Conservation (phyloP, 208 protist species). For the Crithidia sp. region DNA sequence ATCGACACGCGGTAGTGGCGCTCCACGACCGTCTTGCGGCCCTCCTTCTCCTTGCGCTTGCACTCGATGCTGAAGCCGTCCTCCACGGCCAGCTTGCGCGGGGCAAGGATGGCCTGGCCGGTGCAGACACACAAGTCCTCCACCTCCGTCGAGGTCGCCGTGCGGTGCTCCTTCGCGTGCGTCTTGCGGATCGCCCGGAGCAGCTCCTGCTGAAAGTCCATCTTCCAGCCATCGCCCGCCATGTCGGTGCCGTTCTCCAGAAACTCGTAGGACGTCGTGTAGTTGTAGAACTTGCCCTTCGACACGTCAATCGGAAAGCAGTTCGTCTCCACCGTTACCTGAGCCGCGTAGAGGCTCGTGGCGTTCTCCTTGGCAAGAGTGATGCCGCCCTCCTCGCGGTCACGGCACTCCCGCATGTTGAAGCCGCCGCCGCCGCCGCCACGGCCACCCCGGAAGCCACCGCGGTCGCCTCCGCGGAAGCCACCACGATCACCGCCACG, state of each 20-base stretch:
- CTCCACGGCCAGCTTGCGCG: conserved; percentile 20
- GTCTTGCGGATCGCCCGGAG: conserved; percentile 26
- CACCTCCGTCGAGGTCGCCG: conserved; percentile 4
- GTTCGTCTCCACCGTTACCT: conserved; percentile 28
- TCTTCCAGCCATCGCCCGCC: conserved; percentile 36
- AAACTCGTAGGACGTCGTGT: conserved; percentile 42
- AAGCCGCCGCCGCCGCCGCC: conserved; percentile 22
- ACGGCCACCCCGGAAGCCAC: conserved; percentile 28
- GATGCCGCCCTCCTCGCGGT: conserved; percentile 28
- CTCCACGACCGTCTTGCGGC: conserved; percentile 19
- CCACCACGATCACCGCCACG: conserved; percentile 17
- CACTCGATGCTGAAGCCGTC: conserved; percentile 18
- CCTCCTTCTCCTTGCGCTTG: conserved; percentile 28
- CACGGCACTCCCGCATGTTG: conserved; percentile 17
- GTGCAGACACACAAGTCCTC: conserved; percentile 32
- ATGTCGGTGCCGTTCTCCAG: conserved; percentile 37
- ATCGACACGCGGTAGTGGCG: conserved; percentile 33
- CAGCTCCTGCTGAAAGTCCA: conserved; percentile 23
- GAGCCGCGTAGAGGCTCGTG: not conserved
- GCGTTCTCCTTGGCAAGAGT: conserved; percentile 22
- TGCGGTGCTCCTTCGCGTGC: conserved; percentile 2
- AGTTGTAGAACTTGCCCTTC: conserved; percentile 23
- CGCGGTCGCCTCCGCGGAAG: conserved; percentile 17
- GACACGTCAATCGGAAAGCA: conserved; percentile 33
- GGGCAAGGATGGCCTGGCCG: conserved; percentile 31